Percentiles rank a stretch among this genome's conserved stretches.
Evolutionary conservation across 2,329 filamentous ascomycete genomes (phyloP).

Genomic region (Aureobasidium musti): DNA sequence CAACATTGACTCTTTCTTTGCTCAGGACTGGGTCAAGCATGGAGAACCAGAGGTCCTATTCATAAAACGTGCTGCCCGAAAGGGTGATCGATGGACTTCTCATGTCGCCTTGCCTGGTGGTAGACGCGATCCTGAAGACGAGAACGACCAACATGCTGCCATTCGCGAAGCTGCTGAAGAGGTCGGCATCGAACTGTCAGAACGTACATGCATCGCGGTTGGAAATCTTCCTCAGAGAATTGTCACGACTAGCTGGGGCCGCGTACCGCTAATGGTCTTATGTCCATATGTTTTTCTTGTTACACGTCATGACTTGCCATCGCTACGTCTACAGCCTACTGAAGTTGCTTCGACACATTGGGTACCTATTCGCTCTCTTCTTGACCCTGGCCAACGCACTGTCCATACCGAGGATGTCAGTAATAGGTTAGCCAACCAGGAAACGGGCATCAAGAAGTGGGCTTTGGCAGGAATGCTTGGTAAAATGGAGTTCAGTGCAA

Average conservation of each 20-base stretch:
- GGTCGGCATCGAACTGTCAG: constrained; percentile 60
- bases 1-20: constrained; percentile 60
- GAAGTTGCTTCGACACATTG: constrained; percentile 70
- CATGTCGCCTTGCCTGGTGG: constrained; percentile 70
- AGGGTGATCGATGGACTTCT: constrained; percentile 68
- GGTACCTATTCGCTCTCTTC: constrained; percentile 64
- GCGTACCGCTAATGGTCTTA: constrained; percentile 67
- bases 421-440: constrained; percentile 60
- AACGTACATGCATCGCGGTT: constrained; percentile 46
- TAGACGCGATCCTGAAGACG: constrained; percentile 65
- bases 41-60: constrained; percentile 70
- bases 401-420: constrained; percentile 65
- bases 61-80: constrained; percentile 66
- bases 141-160: constrained; percentile 62
- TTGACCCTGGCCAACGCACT: constrained; percentile 62
- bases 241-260: constrained; percentile 67
- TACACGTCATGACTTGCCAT: constrained; percentile 58
- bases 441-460: constrained; percentile 56
- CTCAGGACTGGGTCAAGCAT: constrained; percentile 64
- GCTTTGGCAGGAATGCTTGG: constrained; percentile 61
- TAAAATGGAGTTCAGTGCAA: constrained; percentile 68
- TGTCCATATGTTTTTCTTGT: constrained; percentile 68
- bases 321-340: constrained; percentile 64
- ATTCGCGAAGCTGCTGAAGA: constrained; percentile 67
- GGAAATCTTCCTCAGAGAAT: constrained; percentile 67